Evolutionary conservation across 441 rosid genomes (phyloP).

Genomic region (Euphorbia schlechtendalii): DNA sequence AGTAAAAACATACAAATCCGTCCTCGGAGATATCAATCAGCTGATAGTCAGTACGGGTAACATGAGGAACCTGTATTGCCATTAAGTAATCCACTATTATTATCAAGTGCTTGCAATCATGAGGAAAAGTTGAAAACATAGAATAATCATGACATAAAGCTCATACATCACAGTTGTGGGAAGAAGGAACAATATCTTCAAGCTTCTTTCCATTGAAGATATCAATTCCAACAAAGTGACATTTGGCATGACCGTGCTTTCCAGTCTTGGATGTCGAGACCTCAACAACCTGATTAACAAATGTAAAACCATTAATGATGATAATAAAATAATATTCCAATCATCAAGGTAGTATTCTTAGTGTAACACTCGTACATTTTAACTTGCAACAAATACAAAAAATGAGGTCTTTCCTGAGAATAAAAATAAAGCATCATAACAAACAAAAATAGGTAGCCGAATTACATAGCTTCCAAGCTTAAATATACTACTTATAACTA

Average conservation of each 20-base stretch:
- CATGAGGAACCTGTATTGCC: constrained; percentile 76
- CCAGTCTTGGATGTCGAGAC: constrained; percentile 95
- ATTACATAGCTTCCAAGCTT: not conserved
- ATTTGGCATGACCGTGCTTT: constrained; percentile 97
- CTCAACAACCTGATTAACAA: constrained; percentile 65
- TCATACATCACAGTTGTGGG: constrained; percentile 91
- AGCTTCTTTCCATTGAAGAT: constrained; percentile 90
- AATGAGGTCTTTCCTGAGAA: not conserved
- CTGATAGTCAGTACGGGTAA: constrained; percentile 78
- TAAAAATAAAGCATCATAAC: not conserved
- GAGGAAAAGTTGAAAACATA: not conserved
- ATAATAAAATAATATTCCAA: not conserved
- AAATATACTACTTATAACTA: too few relatives aligned
- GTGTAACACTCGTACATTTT: not conserved
- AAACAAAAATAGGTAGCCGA: not conserved
- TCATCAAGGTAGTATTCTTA: not conserved
- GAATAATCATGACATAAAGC: not conserved
- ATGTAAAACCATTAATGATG: not conserved
- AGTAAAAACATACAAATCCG: constrained; percentile 53
- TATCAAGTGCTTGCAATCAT: not conserved
- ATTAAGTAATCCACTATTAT: not conserved
- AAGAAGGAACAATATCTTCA: constrained; percentile 93
- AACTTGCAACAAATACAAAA: not conserved
- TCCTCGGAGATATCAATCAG: constrained; percentile 96
- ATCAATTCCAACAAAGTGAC: constrained; percentile 91